Base-by-base conservation (phyloP, 2,329 filamentous ascomycete species). In the Ilyonectria robusta region DNA sequence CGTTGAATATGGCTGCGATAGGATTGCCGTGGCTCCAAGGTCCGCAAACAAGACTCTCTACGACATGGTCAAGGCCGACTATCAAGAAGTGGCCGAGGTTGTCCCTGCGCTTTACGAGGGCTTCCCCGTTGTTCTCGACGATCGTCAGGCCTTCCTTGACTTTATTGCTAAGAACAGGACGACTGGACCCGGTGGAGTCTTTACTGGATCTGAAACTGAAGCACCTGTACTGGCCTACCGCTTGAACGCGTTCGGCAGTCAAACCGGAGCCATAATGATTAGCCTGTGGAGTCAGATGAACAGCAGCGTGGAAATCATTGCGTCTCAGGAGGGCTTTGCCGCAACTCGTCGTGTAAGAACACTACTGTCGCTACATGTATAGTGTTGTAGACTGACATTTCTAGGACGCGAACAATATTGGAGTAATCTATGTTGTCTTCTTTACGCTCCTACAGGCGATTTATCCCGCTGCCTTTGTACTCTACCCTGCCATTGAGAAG, bases 401-500 rank as follows among this genome's bases (percentile, higher is more conserved):
- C 62, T 9, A 68, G 46, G 53, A 59, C 13, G 46, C 60, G 5
- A 21, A 62, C 21, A 89, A 91, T 64, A 85, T 87, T 13, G 87
- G 88, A 0, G 92, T 96, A 66, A 84, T 85, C 2, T 92, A 90
- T 1, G 86, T 88, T 62, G 95, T 90, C 75, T 87, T 92, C 62
- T 83, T 88, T 21, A 95, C 95, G 73, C 91, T 92, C 65, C 86
- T 89, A 0, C 91, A 92, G 0, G 94, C 89, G 80, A 81, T 88
- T 17, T 89, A 92, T 1, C 85, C 85, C 15, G 88, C 89, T 9
- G 92, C 91, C 29, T 86, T 97, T 74, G 89, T 92, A 0, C 83
- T 97, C 6, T 97, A 97, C 76, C 93, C 93, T 1, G 96, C 93
- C 4, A 82, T 93, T 13, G 94, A 97, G 79, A 87, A 93, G 33